Evolutionary conservation across 2,329 filamentous ascomycete genomes (phyloP), one percentile per base, ranked within the genome.

Genomic region (Fusarium verrucosum): DNA sequence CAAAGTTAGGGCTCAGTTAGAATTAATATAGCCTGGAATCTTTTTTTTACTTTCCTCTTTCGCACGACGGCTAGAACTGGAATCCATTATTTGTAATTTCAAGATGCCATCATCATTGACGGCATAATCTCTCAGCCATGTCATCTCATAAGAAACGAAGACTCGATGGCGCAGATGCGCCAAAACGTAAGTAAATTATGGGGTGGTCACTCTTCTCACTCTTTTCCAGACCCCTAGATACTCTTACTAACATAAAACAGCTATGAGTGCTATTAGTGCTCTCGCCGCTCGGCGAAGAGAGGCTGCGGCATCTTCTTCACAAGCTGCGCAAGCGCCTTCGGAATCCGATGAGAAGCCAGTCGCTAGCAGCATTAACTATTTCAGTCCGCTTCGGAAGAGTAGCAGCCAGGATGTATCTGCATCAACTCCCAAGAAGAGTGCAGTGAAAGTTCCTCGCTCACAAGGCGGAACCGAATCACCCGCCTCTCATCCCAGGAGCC

Each of bases 241-340:
- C 13, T 4, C 7, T 4, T 16, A 19, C 40, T 62, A 30, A 59
- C 13, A 30, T 17, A 19, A 22, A 16, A 20, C 11, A 61, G 65
- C 72, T 4, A 70, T 73, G 54, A 78, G 74, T 36, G 76, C 77
- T n/a, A 62, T 78, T n/a, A 78, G 75, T 58, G 76, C 77, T 7
- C 63, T 79, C 19, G 74, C 76, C 30, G 77, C 76, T 57, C 72
- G 76, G 14, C 72, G 76, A 26, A 74, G 70, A 46, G 69, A 66
- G 43, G 62, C 62, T 30, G 57, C 47, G 11, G 56, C 62, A 11
- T 49, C 63, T 16, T 35, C 65, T 30, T 42, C 62, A 14, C 41
- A 55, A 41, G 19, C 58, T 47, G 33, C 37, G 10, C 46, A 61
- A 23, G n/a, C 52, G 23, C 32, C 37, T 14, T 40, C 62, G 38